Evolutionary conservation across 169 alveolate genomes (phyloP).

Genomic region (Cryptosporidium sp.): DNA sequence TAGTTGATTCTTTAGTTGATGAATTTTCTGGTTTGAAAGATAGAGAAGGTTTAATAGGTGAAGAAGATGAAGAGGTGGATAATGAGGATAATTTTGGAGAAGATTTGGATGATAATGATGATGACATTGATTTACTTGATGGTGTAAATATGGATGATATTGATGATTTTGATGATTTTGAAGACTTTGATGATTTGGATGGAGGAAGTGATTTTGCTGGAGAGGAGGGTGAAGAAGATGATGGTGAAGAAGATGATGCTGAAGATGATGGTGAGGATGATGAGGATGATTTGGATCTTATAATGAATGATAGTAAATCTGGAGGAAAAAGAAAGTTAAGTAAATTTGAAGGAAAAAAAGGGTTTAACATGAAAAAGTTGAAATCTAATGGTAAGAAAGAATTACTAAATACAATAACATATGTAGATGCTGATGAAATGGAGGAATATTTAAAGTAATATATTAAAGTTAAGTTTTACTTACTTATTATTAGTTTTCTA

Average conservation of each 20-base stretch:
- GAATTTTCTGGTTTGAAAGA: constrained; percentile 35
- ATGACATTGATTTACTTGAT: constrained; percentile 75
- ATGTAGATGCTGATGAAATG: constrained; percentile 72
- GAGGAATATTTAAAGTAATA: constrained; percentile 34
- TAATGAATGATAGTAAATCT: background rate
- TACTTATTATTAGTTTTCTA: background rate
- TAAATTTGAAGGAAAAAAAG: constrained; percentile 36
- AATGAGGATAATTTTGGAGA: constrained; percentile 4
- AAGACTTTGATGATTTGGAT: constrained; percentile 75
- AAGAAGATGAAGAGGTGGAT: constrained; percentile 38
- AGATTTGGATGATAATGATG: constrained; percentile 41
- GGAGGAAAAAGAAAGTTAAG: constrained; percentile 9
- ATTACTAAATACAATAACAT: constrained; percentile 18
- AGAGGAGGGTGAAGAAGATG: constrained; percentile 75
- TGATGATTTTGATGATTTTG: constrained; percentile 79
- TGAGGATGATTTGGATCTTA: background rate
- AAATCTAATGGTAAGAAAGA: background rate
- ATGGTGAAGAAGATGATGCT: constrained; percentile 71
- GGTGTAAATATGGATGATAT: constrained; percentile 77
- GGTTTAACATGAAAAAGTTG: constrained; percentile 22
- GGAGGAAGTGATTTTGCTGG: background rate
- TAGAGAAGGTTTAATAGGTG: background rate
- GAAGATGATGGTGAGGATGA: background rate
- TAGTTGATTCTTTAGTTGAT: constrained; percentile 62
- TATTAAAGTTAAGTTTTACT: background rate